Conservation (phyloP, 2,329 filamentous ascomycete species). For the Colletotrichum sp. region DNA sequence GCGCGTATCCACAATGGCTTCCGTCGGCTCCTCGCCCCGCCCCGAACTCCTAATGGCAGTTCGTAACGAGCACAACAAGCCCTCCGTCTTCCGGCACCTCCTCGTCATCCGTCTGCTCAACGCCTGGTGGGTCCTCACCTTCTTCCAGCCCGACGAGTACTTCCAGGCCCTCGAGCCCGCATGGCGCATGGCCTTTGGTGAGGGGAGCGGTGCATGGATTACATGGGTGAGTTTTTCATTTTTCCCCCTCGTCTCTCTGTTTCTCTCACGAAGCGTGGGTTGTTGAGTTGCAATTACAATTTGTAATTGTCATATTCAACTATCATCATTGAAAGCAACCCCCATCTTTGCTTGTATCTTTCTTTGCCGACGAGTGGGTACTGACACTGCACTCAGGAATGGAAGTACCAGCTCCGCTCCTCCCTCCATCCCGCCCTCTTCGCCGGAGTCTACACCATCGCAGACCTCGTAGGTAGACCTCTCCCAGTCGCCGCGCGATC, state of each 20-base stretch:
- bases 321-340: neutral
- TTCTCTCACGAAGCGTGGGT: neutral
- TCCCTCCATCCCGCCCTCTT: conserved; percentile 92
- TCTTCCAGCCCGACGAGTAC: conserved; percentile 98
- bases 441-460: conserved; percentile 72
- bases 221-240: conserved; percentile 78
- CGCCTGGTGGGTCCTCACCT: conserved; percentile 79
- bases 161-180: conserved; percentile 96
- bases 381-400: conserved; percentile 71
- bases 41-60: conserved; percentile 25
- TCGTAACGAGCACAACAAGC: conserved; percentile 27
- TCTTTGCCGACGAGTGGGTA: neutral
- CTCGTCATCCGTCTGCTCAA: conserved; percentile 81
- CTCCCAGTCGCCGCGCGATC: conserved; percentile 62
- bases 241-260: neutral
- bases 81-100: conserved; percentile 38
- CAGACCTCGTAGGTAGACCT: conserved; percentile 60
- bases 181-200: conserved; percentile 86
- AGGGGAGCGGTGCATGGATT: conserved; percentile 81
- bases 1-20: conserved; percentile 22
- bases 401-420: conserved; percentile 84
- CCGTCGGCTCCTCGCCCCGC: conserved; percentile 23
- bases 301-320: neutral
- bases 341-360: neutral
- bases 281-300: neutral